A percentile compares a stretch with the other conserved stretches of the same genome.
phyloP scores from a whole-genome alignment of 768 basidiomycete species.

The button mushroom (Agaricus bisporus) region DNA sequence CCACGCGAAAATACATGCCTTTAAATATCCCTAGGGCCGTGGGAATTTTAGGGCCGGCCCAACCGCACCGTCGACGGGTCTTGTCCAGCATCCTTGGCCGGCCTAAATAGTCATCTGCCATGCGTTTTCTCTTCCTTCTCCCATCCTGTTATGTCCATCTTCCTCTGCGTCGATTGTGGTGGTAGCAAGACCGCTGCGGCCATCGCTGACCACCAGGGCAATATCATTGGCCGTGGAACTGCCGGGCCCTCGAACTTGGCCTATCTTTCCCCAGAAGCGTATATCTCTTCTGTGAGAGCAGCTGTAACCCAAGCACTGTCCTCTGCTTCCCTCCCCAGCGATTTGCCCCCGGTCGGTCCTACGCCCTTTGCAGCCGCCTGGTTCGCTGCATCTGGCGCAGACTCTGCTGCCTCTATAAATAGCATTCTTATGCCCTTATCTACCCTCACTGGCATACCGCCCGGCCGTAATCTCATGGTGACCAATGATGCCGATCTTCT shows the following conservation, averaged over 20 bases:
- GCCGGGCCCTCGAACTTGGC: constrained; percentile 85
- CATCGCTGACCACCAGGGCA: constrained; percentile 52
- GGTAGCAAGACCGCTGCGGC: constrained; percentile 84
- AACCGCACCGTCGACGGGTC: not conserved
- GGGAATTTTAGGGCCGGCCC: constrained; percentile 35
- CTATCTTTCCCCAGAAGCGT: constrained; percentile 62
- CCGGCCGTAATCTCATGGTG: constrained; percentile 49
- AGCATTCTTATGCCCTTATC: constrained; percentile 51
- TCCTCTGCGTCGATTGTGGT: constrained; percentile 83
- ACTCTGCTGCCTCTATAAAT: constrained; percentile 58
- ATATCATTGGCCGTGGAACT: constrained; percentile 57
- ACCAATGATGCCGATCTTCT: constrained; percentile 84
- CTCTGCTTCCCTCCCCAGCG: constrained; percentile 22
- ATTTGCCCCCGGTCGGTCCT: constrained; percentile 14
- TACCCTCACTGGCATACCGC: constrained; percentile 49
- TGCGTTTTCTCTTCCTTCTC: not conserved
- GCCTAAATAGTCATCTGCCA: not conserved
- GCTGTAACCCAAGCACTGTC: constrained; percentile 53
- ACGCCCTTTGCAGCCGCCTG: constrained; percentile 62
- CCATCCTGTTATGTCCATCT: constrained; percentile 44
- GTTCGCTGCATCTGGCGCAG: constrained; percentile 82
- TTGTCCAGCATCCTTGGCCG: not conserved
- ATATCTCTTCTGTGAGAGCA: constrained; percentile 43
- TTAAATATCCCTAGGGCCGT: constrained; percentile 19
- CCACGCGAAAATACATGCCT: constrained; percentile 9